Evolutionary conservation across 768 basidiomycete species (phyloP), one percentile per base, ranked within the genome.

Genomic region (Termitomyces titanicus): DNA sequence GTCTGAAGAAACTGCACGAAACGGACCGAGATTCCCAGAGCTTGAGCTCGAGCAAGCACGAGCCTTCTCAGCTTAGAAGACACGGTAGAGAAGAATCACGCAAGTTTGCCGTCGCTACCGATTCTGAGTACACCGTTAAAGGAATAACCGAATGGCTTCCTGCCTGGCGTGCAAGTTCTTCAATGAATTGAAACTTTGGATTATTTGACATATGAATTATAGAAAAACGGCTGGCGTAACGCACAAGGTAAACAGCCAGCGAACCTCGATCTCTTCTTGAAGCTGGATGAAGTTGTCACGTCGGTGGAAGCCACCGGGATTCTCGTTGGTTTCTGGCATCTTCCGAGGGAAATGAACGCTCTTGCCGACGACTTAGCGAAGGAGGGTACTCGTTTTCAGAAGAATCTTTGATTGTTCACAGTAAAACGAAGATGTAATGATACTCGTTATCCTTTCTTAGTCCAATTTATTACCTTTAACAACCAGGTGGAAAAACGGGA

Each of bases 401-500:
- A 24, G 20, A 20, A 6, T 22, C 47, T 25, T 45, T 38, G 37
- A 24, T 50, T 24, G 15, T 8, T 27, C 53, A 53, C 2, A 33
- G 13, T 18, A 13, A 39, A 18, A 10, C 10, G 17, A 27, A 25
- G 25, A 18, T 18, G 17, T 18, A 6, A 38, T 38, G 20, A 24
- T 50, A 38, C 29, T 24, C 33, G 20, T 11, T n/a, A 20, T 50
- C 48, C 34, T 25, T 40, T n/a, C 1, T 38, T 8, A n/a, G 10
- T 22, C 9, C 8, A 18, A 50, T 25, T 29, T 7, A 12, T 20
- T 25, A 31, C 13, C 22, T 49, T 49, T 17, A 61, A 8, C 59
- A 61, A 5, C 56, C 59, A 8, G 3, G 25, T 11, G 51, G 61
- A 38, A 56, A 48, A 15, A 18, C 48, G 12, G 52, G 61, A 29